A percentile compares a stretch with the other conserved stretches of the same genome.
Conservation (phyloP, 2,329 filamentous ascomycete species). For the Paecilomyces fulvus region DNA sequence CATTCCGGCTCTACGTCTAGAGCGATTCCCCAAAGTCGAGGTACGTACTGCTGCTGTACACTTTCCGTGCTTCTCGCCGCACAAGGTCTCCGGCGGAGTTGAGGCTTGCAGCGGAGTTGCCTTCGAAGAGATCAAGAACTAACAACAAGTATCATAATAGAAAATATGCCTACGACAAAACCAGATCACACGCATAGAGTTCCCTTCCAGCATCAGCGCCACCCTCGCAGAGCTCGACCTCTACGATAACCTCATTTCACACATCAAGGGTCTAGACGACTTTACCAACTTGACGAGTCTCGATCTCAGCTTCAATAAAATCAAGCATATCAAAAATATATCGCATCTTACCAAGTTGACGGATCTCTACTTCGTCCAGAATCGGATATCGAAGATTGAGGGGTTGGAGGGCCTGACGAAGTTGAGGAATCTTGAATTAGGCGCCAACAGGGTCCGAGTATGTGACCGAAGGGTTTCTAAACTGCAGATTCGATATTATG, state of each 20-base stretch:
- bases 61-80: background rate
- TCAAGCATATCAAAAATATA: conserved; percentile 93
- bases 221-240: conserved; percentile 80
- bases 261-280: conserved; percentile 73
- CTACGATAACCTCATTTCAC: conserved; percentile 90
- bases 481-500: background rate
- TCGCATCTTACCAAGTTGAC: conserved; percentile 66
- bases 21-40: conserved; percentile 68
- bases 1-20: conserved; percentile 68
- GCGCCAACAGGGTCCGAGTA: conserved; percentile 76
- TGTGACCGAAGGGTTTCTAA: conserved; percentile 5
- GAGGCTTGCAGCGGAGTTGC: background rate
- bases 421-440: conserved; percentile 78
- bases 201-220: conserved; percentile 56
- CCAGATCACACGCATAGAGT: conserved; percentile 69
- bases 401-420: conserved; percentile 66
- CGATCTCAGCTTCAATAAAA: conserved; percentile 97
- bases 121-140: background rate
- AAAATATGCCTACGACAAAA: conserved; percentile 90
- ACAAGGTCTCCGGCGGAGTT: background rate
- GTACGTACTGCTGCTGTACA: conserved; percentile 28
- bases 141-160: conserved; percentile 21
- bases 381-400: conserved; percentile 85
- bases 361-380: conserved; percentile 88
- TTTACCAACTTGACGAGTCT: conserved; percentile 68